phyloP scores from a whole-genome alignment of 2,329 filamentous ascomycete genomes.

The Colletotrichum brevisporum region DNA sequence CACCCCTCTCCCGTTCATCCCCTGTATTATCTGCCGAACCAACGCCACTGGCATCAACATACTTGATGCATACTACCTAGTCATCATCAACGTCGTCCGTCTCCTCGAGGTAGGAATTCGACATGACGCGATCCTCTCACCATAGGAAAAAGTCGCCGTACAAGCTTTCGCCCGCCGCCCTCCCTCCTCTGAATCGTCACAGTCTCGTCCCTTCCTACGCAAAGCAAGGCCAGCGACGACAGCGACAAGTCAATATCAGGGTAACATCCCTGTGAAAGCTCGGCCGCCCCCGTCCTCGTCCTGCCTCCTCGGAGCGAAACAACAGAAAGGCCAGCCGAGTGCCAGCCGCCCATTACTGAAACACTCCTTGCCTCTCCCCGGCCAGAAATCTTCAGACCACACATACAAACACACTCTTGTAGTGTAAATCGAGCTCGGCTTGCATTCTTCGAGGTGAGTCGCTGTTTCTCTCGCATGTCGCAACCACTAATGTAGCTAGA shows the following conservation, averaged over 20 bases:
- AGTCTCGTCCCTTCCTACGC: constrained; percentile 5
- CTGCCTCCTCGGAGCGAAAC: constrained; percentile 27
- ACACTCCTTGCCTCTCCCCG: constrained; percentile 11
- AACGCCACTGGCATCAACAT: constrained; percentile 16
- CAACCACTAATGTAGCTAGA: neutral
- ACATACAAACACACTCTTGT: too few species aligned
- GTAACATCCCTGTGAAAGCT: constrained; percentile 9
- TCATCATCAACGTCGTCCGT: constrained; percentile 5
- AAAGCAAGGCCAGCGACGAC: neutral
- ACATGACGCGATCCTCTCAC: too few species aligned
- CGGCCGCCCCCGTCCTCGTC: neutral
- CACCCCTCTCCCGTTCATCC: constrained; percentile 27
- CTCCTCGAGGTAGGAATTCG: neutral
- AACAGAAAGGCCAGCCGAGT: constrained; percentile 31
- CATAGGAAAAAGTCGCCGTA: constrained; percentile 19
- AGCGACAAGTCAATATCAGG: neutral
- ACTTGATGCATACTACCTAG: neutral
- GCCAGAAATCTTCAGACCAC: constrained; percentile 4
- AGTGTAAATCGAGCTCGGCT: constrained; percentile 7
- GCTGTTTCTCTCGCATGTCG: constrained; percentile 31
- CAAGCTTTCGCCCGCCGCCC: constrained; percentile 23
- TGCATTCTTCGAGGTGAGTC: constrained; percentile 23
- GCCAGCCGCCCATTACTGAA: constrained; percentile 28
- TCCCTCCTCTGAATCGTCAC: constrained; percentile 10
- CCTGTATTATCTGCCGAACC: constrained; percentile 23